Base-by-base conservation (phyloP, 768 basidiomycete species). In the Leucosporidium creatinivorum region DNA sequence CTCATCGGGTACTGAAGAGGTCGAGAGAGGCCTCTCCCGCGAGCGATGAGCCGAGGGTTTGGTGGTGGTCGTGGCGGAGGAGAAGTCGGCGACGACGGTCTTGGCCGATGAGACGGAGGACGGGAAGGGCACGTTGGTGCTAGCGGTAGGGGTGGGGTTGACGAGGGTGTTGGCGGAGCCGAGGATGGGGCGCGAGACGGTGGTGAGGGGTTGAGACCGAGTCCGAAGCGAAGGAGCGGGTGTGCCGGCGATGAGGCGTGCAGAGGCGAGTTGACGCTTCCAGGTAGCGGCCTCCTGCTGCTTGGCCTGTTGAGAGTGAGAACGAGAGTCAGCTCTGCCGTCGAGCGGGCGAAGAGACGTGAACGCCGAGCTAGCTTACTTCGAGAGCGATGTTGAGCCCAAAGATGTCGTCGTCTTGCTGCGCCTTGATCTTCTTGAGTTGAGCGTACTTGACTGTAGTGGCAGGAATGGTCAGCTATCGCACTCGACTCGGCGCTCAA, bases 321-420 rank as follows among this genome's bases (percentile, higher is more conserved):
- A 8, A n/a, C n/a, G 0, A 19, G 17, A 10, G 50, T 52, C 33
- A 55, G 23, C 26, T 5, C 3, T 1, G 5, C 18, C 10, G 1
- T 7, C 4, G 25, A 30, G 3, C 25, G 28, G 63, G 18, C 8
- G 33, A 59, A 33, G 33, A 47, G 52, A n/a, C n/a, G n/a, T 68
- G 12, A 44, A 44, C 10, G 33, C 12, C 33, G 13, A 44, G 39
- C 39, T 13, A 44, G 15, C 39, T 44, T 12, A 67, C 75, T 49
- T 76, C 73, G 51, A 76, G 70, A 6, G 75, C 75, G 25, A 76
- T 72, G 61, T 73, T 74, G 58, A 76, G 65, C 15, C 73, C 72
- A 23, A 74, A 69, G 13, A 70, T 65, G 52, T 76, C 75, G 19
- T 76, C 75, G 30, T 70, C 62, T 21, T 74, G 67, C 60, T 74